Evolutionary conservation across 2,329 filamentous ascomycete species (phyloP), one percentile per base, ranked within the genome.

Genomic region (Fusarium miscanthi): DNA sequence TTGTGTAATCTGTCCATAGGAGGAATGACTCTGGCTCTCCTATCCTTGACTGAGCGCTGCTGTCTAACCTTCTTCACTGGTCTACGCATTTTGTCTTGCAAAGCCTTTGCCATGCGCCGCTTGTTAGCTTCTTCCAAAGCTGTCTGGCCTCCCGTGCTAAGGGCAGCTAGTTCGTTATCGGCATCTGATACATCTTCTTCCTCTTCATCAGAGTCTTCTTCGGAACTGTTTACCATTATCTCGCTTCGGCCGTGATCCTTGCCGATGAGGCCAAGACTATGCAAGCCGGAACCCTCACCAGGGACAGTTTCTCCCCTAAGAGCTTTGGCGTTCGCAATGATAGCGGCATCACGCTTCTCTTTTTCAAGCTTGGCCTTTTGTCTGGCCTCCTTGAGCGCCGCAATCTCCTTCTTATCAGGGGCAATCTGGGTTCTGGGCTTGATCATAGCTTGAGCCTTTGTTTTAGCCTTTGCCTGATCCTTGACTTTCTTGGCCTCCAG

Each of bases 21-120:
- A 12, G 97, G 96, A 37, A 95, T 93, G 66, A 99, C 87, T 70
- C 96, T 92, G 72, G 96, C 95, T 75, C 95, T 92, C 90, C 98
- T 95, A 82, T 99, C 96, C 81, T 97, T 97, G 49, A 92, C 90
- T 21, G 94, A 95, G 54, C 95, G 90, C 70, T 92, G 87, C 57
- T 94, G 89, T 80, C 94, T 93, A 73, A 90, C 85, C 84, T 98
- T 97, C 82, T 94, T 95, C 63, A 97, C 90, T 1, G 95, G 95
- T 19, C 90, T 91, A 46, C 89, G 88, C 54, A 87, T 86, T 77
- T 89, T 85, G 72, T 88, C 81, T 45, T 85, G 88, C 73, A 90
- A 79, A 33, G 87, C 82, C 59, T 83, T 81, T 27, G 49, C 49
- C 59, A 82, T 81, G n/a, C 84, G 82, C 7, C 80, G 81, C 62